Base-by-base conservation (phyloP, 306 rosid species). In the Crotalaria pallida region DNA sequence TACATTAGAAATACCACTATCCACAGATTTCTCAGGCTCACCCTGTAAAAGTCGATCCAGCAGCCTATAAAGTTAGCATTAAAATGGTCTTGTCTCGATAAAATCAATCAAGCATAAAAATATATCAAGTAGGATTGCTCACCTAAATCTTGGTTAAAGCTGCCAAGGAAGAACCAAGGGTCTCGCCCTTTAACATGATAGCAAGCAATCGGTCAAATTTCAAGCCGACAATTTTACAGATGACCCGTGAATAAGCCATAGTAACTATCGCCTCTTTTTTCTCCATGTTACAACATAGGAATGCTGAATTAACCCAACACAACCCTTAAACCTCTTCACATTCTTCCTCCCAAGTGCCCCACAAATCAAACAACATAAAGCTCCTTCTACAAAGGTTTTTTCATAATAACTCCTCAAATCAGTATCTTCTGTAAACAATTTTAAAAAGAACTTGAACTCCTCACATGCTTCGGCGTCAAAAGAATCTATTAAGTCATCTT, bases 141-240 rank as follows among this genome's bases (percentile, higher is more conserved):
- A n/a, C n/a, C n/a, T n/a, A n/a, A n/a, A n/a, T n/a, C n/a, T n/a
- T n/a, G n/a, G n/a, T n/a, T n/a, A n/a, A n/a, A n/a, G n/a, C n/a
- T n/a, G n/a, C n/a, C n/a, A n/a, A n/a, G n/a, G n/a, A n/a, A n/a
- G n/a, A n/a, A n/a, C n/a, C n/a, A n/a, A n/a, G n/a, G n/a, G n/a
- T n/a, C n/a, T n/a, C n/a, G n/a, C 21, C 13, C 7, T 80, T 84
- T 10, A 57, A 51, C 45, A 84, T 80, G 62, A 78, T 73, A 2
- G 65, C 22, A 0, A 86, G 86, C 65, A 84, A 73, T 34, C 76
- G 43, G 29, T 72, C 75, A 24, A 80, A 11, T 77, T 87, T 87
- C 87, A 87, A 87, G 27, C 87, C 92, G 44, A 87, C 59, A 75
- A 84, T 84, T 71, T 53, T 77, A 48, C 87, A 82, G 59, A 87